A percentile compares a stretch with the other conserved stretches of the same genome.
These are phyloP conservation scores for Serendipita vermifera DNA, from an alignment of 768 basidiomycete species.

Conservation along the genomic window DNA sequence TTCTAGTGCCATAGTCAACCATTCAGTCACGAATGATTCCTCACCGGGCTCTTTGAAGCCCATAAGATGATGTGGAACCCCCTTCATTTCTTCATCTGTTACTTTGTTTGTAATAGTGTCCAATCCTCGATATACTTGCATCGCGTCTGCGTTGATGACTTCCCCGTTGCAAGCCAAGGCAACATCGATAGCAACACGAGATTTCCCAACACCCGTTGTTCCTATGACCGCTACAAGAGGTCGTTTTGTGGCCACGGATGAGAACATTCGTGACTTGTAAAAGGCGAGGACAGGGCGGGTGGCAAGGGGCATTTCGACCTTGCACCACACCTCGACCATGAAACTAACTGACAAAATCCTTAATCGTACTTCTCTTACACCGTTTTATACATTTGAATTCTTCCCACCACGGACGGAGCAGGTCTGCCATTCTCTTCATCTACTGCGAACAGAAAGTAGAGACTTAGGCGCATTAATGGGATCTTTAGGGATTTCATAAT, in stretches of 20 bases:
- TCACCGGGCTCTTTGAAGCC: conserved; percentile 75
- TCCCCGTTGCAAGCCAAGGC: conserved; percentile 53
- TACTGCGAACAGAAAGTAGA: not conserved
- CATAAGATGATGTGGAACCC: conserved; percentile 82
- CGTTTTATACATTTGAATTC: conserved; percentile 92
- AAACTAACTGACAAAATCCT: conserved; percentile 62
- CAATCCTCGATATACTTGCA: conserved; percentile 91
- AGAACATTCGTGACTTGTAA: not conserved
- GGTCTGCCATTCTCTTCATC: conserved; percentile 27
- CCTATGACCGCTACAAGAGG: not conserved
- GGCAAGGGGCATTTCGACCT: not conserved
- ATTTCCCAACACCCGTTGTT: conserved; percentile 68
- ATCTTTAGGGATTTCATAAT: conserved; percentile 73
- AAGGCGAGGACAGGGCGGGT: not conserved
- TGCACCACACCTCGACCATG: conserved; percentile 30
- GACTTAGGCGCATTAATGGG: not conserved
- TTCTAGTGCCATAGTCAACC: conserved; percentile 69
- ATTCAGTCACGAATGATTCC: conserved; percentile 77
- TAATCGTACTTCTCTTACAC: conserved; percentile 30
- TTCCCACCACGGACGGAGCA: conserved; percentile 92
- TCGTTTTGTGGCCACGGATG: not conserved
- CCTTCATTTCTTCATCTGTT: conserved; percentile 56
- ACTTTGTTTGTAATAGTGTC: conserved; percentile 94
- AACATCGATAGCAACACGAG: conserved; percentile 78
- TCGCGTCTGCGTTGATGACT: conserved; percentile 91